Base-by-base conservation (phyloP, 2,329 filamentous ascomycete genomes). In the Aspergillus quadricinctus region DNA sequence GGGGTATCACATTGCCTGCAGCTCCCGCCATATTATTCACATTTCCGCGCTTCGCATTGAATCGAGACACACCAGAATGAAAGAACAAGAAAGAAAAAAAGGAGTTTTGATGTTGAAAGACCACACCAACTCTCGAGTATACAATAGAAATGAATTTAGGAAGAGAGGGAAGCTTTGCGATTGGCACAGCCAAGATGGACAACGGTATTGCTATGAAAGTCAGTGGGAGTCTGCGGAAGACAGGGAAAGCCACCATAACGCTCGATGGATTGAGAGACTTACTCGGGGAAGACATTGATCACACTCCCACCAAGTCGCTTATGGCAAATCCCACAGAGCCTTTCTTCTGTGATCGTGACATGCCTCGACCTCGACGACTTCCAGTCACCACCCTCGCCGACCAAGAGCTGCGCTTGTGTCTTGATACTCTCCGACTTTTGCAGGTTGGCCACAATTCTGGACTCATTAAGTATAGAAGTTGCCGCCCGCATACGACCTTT, bases 261-360 rank as follows among this genome's bases (percentile, higher is more conserved):
- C 23, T 17, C 8, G 23, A 27, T 25, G 10, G 28, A 29, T 19
- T 25, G 17, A 41, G 45, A 19, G 25, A 80, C 82, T 70, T 86
- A 91, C 76, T 96, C 89, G 6, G 92, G 90, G 74, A 94, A 82
- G 11, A 97, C 92, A 43, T 92, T 88, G 57, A 97, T 88, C 19
- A 96, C 94, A 72, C 89, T 96, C 1, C 91, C 88, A 1, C 92
- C 93, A 62, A 99, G 83, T 62, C 94, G 81, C 80, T 97, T 97
- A 73, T 96, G 89, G 71, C 94, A 99, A 17, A 96, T 90, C 11
- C 89, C 87, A 71, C 94, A 99, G 54, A 96, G 88, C 52, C 90
- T 81, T 69, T 97, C 93, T 66, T 99, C 93, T 9, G 83, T 85
- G 52, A 99, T 86, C 21, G 91, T 84, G 10, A 97, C 92, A 63